Evolutionary conservation across 192 early-diverging fungal genomes (phyloP).

Genomic region (Linnemannia hyalina): DNA sequence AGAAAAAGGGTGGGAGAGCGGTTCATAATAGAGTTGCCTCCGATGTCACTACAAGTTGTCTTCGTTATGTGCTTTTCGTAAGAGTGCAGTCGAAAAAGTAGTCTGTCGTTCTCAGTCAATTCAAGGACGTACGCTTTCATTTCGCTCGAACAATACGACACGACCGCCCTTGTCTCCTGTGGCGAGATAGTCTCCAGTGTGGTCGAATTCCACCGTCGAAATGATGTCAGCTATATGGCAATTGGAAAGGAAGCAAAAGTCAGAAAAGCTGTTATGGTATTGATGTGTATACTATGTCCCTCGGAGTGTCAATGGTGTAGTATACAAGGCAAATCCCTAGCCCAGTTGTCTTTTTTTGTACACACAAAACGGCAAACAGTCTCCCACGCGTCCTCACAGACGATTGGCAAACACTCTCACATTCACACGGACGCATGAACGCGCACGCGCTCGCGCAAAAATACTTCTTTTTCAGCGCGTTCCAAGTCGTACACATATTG

Average conservation of each 20-base stretch:
- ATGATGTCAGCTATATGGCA: constrained; percentile 92
- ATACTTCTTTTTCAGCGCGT: not conserved
- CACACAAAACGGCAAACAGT: not conserved
- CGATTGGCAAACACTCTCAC: not conserved
- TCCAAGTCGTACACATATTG: not conserved
- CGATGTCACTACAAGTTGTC: constrained; percentile 4
- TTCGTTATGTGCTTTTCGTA: not conserved
- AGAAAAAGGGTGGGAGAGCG: constrained; percentile 9
- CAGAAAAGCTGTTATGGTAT: not conserved
- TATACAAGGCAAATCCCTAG: not conserved
- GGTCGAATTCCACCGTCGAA: constrained; percentile 98
- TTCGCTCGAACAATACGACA: constrained; percentile 98
- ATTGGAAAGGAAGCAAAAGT: not conserved
- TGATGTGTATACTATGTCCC: not conserved
- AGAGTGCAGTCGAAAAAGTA: not conserved
- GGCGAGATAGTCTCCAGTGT: constrained; percentile 95
- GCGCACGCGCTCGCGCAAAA: not conserved
- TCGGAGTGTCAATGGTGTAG: not conserved
- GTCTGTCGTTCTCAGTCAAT: constrained; percentile 3
- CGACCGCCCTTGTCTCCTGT: constrained; percentile 98
- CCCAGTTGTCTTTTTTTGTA: not conserved
- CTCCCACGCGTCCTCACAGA: not conserved
- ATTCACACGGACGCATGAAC: not conserved
- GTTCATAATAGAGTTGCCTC: constrained; percentile 8
- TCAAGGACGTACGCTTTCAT: constrained; percentile 86